phyloP scores from a whole-genome alignment of 371 early-diverging fungal species.

The Zychaea mexicana region DNA sequence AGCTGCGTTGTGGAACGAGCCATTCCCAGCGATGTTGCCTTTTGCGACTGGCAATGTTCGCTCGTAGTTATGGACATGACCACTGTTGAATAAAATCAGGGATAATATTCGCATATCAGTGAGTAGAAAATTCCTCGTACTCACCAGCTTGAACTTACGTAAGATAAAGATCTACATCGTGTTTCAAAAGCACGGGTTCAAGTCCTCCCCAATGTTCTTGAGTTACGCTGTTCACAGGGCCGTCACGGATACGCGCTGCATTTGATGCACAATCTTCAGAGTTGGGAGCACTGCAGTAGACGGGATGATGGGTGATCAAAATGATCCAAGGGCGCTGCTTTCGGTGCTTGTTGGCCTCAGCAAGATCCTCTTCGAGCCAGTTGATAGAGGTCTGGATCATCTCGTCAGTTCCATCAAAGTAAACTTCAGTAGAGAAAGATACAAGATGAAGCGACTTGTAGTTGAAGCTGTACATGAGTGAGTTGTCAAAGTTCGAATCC shows the following conservation, averaged over 20 bases:
- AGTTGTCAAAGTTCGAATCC: constrained; percentile 36
- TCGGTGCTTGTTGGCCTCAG: constrained; percentile 37
- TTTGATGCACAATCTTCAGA: constrained; percentile 27
- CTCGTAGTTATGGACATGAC: constrained; percentile 13
- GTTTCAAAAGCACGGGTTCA: constrained; percentile 19
- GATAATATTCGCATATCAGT: too few species aligned
- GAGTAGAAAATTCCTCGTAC: too few species aligned
- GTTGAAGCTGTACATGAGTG: constrained; percentile 41
- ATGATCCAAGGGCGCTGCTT: constrained; percentile 44
- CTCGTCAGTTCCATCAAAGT: constrained; percentile 31
- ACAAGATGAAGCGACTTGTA: constrained; percentile 48
- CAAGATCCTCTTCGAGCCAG: constrained; percentile 43
- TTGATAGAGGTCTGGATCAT: constrained; percentile 36
- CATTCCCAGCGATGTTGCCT: constrained; percentile 20
- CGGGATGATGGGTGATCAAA: constrained; percentile 41
- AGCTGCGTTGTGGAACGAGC: constrained; percentile 38
- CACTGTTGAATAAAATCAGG: too few species aligned
- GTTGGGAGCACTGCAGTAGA: constrained; percentile 28
- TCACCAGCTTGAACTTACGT: too few species aligned
- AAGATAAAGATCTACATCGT: constrained; percentile 31
- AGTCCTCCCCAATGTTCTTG: constrained; percentile 12
- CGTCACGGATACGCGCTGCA: constrained; percentile 32
- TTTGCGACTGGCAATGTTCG: constrained; percentile 28
- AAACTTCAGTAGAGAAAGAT: constrained; percentile 46
- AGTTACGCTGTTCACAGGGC: constrained; percentile 14